A percentile compares a stretch with the other conserved stretches of the same genome.
Conservation (phyloP, 495 filamentous ascomycete genomes). For the Penicillium bialowiezense region DNA sequence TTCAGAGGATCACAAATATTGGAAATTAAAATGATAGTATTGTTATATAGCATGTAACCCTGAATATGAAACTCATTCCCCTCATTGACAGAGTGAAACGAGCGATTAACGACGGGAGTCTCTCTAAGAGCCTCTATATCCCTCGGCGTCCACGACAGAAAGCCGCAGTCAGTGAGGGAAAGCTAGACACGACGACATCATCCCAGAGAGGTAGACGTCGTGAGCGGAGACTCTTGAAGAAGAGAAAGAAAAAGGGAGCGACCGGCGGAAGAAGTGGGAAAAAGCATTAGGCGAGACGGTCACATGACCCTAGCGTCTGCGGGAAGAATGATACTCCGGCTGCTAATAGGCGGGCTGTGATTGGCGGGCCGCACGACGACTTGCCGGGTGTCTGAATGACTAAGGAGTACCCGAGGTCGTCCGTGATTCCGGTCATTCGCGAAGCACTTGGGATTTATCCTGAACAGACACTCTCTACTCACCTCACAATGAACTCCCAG, state of each 20-base stretch:
- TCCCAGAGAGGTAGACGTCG: slow-evolving; percentile 39
- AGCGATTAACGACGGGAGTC: slow-evolving; percentile 58
- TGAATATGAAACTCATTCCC: slow-evolving; percentile 53
- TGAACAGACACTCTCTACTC: slow-evolving; percentile 19
- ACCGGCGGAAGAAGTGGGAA: slow-evolving; percentile 10
- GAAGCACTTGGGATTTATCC: slow-evolving; percentile 12
- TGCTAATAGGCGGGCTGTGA: slow-evolving; percentile 34
- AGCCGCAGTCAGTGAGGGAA: slow-evolving; percentile 46
- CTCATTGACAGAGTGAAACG: slow-evolving; percentile 49
- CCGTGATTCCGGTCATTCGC: slow-evolving; percentile 34
- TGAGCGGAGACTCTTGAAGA: slow-evolving; percentile 47
- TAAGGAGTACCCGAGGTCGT: slow-evolving; percentile 42
- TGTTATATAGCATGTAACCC: slow-evolving; percentile 38
- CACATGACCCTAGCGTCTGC: slow-evolving; percentile 9
- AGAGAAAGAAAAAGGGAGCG: slow-evolving; percentile 21
- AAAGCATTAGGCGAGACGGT: slow-evolving; percentile 15
- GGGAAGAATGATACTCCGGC: slow-evolving; percentile 40
- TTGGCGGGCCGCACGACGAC: slow-evolving; percentile 23
- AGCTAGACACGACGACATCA: slow-evolving; percentile 43
- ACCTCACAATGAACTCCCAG: slow-evolving; percentile 62
- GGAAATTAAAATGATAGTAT: not conserved
- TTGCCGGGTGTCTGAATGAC: slow-evolving; percentile 26
- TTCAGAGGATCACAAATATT: not conserved
- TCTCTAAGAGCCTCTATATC: slow-evolving; percentile 44
- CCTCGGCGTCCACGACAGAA: slow-evolving; percentile 47